phyloP scores from a whole-genome alignment of 2,329 filamentous ascomycete species.

The Elsinoe batatas region DNA sequence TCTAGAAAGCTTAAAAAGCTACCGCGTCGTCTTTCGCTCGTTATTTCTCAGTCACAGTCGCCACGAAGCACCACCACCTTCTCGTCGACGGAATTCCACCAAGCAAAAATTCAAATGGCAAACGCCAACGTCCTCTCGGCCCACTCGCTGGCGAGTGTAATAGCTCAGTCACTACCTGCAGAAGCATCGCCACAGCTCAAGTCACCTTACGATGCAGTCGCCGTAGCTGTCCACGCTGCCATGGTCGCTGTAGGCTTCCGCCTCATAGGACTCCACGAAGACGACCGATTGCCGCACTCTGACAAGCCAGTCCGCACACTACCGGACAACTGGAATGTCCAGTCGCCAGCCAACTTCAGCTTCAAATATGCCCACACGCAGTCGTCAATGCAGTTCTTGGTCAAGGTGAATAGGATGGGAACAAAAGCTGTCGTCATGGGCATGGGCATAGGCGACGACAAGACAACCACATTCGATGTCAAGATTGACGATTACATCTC shows the following conservation, averaged over 20 bases:
- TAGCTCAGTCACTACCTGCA: conserved; percentile 35
- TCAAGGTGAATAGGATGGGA: conserved; percentile 75
- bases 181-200: conserved; percentile 41
- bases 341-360: conserved; percentile 56
- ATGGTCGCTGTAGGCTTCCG: conserved; percentile 73
- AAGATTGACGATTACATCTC: conserved; percentile 66
- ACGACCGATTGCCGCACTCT: conserved; percentile 48
- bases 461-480: conserved; percentile 68
- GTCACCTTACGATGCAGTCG: conserved; percentile 70
- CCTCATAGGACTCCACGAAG: conserved; percentile 74
- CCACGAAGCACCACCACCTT: no score
- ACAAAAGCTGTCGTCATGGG: conserved; percentile 76
- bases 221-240: conserved; percentile 73
- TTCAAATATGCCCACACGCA: conserved; percentile 84
- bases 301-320: conserved; percentile 51
- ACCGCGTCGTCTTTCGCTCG: no score
- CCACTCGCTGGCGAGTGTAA: conserved; percentile 33
- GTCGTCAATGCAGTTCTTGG: conserved; percentile 71
- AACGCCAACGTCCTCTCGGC: conserved; percentile 35
- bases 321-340: conserved; percentile 66
- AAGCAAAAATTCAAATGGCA: neutral
- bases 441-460: conserved; percentile 69
- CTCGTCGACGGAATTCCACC: neutral
- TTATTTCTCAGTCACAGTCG: no score
- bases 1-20: no score